Evolutionary conservation across 306 rosid species (phyloP).

Genomic region (apple (Malus domestica)): DNA sequence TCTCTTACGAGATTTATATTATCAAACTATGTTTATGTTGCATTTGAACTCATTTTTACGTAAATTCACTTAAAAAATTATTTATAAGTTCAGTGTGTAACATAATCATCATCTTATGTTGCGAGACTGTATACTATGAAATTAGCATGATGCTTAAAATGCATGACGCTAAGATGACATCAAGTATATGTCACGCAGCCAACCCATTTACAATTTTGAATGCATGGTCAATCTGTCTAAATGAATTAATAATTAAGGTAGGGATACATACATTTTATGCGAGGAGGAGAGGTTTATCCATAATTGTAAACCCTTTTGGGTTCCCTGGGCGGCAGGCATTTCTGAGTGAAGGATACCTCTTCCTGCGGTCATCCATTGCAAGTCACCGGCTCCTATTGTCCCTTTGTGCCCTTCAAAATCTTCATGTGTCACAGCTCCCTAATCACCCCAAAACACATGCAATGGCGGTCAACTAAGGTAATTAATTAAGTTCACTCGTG

Average conservation of each 20-base stretch:
- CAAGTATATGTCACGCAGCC: slow-evolving; percentile 18
- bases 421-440: slow-evolving; percentile 88
- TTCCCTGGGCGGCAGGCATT: slow-evolving; percentile 83
- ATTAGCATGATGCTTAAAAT: background rate
- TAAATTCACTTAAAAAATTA: background rate
- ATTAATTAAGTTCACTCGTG: background rate
- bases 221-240: background rate
- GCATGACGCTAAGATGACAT: slow-evolving; percentile 13
- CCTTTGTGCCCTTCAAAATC: slow-evolving; percentile 97
- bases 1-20: background rate
- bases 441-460: slow-evolving; percentile 4
- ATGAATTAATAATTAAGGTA: background rate
- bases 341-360: slow-evolving; percentile 94
- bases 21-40: background rate
- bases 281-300: slow-evolving; percentile 93
- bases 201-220: background rate
- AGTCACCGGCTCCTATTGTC: slow-evolving; percentile 76
- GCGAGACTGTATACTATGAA: background rate
- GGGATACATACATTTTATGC: slow-evolving; percentile 59
- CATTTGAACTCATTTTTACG: too few species aligned
- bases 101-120: background rate
- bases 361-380: slow-evolving; percentile 99
- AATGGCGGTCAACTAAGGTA: background rate
- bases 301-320: slow-evolving; percentile 79
- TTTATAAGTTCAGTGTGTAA: background rate